Conservation (phyloP, 2,329 filamentous ascomycete genomes). For the Colletotrichum graminicola region DNA sequence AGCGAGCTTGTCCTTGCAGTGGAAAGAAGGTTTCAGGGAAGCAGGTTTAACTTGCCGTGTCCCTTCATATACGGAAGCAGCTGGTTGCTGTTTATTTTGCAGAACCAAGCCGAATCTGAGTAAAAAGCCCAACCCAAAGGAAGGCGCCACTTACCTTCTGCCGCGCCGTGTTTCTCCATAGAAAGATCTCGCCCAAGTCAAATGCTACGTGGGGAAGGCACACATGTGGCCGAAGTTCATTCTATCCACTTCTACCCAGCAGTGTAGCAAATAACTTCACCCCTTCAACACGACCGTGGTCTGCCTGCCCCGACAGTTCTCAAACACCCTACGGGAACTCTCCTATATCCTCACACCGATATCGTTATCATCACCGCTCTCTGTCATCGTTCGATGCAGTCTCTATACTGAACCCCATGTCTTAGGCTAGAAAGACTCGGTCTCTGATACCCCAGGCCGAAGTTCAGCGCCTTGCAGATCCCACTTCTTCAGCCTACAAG, state of each 20-base stretch:
- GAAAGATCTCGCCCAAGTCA: neutral
- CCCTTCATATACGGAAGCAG: neutral
- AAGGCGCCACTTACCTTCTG: neutral
- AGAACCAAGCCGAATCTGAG: no score
- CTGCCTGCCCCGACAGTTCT: conserved; percentile 3
- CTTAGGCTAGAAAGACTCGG: conserved; percentile 13
- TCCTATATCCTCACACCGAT: neutral
- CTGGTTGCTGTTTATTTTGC: no score
- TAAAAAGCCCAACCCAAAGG: neutral
- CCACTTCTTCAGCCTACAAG: conserved; percentile 22
- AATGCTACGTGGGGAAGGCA: neutral
- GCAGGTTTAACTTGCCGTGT: neutral
- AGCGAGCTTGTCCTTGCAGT: neutral
- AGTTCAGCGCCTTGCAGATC: conserved; percentile 28
- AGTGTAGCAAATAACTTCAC: neutral
- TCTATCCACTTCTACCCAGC: neutral
- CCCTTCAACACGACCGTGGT: neutral
- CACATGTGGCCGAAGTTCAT: neutral
- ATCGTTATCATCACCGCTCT: conserved; percentile 4
- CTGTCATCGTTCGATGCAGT: neutral
- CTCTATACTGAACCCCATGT: conserved; percentile 19
- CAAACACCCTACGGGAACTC: neutral
- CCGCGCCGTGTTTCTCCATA: neutral
- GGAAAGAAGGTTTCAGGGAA: neutral
- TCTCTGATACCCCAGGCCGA: conserved; percentile 37